A percentile compares a stretch with the other conserved stretches of the same genome.
Conservation (phyloP, 1,284 basidiomycete species). For the Ganoderma lucidum region DNA sequence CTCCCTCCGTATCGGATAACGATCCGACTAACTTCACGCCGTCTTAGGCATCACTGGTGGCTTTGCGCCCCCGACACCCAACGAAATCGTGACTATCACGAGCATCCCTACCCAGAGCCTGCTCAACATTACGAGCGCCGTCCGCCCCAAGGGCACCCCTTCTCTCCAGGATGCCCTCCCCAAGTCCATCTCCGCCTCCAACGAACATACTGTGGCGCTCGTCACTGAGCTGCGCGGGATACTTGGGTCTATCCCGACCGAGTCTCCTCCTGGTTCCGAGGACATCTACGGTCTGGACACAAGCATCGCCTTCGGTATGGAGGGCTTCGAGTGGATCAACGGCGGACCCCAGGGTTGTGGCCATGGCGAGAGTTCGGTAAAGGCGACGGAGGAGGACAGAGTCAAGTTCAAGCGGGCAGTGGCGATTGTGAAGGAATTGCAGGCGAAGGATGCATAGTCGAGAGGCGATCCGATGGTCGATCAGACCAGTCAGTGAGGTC, state of each 20-base stretch:
- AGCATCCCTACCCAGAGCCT: constrained; percentile 43
- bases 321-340: constrained; percentile 67
- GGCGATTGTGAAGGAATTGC: constrained; percentile 65
- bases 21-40: constrained; percentile 2
- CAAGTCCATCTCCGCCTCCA: constrained; percentile 51
- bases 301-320: constrained; percentile 68
- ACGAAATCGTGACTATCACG: constrained; percentile 61
- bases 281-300: constrained; percentile 77
- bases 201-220: constrained; percentile 48
- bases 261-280: constrained; percentile 64
- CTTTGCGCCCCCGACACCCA: constrained; percentile 72
- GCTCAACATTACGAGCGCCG: constrained; percentile 56
- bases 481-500: not conserved
- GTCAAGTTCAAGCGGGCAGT: constrained; percentile 71
- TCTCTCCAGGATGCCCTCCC: constrained; percentile 50
- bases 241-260: constrained; percentile 63
- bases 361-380: constrained; percentile 54
- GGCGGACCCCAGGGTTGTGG: constrained; percentile 68
- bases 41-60: constrained; percentile 75
- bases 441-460: constrained; percentile 44
- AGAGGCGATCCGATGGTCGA: not conserved
- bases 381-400: constrained; percentile 67
- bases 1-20: constrained; percentile 16
- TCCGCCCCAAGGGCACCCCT: constrained; percentile 57
- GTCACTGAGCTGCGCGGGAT: constrained; percentile 65